These are phyloP conservation scores for Crithidia bombi DNA, from an alignment of 208 protist species.

Conservation along the genomic window DNA sequence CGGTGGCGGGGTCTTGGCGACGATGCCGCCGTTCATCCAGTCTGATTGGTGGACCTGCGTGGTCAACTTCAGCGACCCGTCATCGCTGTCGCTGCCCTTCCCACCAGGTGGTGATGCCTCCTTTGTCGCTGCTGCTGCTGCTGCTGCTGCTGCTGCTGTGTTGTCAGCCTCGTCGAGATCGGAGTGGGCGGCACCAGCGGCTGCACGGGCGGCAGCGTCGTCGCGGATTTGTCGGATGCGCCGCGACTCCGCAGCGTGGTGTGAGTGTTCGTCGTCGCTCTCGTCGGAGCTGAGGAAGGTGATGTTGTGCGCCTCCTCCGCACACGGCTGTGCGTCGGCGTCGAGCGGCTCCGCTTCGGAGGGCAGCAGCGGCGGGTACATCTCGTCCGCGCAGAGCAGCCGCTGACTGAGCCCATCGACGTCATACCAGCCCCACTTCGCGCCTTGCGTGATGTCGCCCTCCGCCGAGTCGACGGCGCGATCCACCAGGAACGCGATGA, in stretches of 20 bases:
- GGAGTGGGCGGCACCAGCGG: neutral
- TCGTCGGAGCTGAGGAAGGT: constrained; percentile 90
- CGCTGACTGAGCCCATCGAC: constrained; percentile 78
- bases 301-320: constrained; percentile 53
- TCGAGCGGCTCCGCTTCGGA: constrained; percentile 27
- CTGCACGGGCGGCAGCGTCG: constrained; percentile 19
- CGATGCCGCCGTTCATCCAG: constrained; percentile 31
- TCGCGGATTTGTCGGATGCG: constrained; percentile 36
- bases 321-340: constrained; percentile 28
- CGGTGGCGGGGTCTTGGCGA: constrained; percentile 8
- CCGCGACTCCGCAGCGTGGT: constrained; percentile 69
- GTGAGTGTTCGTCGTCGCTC: constrained; percentile 78
- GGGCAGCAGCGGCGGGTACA: constrained; percentile 75
- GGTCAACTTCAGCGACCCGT: neutral
- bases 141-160: neutral
- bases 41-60: constrained; percentile 18
- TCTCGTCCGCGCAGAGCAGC: constrained; percentile 57
- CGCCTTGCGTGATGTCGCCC: constrained; percentile 31
- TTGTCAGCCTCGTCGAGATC: constrained; percentile 4
- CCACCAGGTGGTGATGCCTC: neutral
- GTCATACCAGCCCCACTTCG: constrained; percentile 73
- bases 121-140: neutral
- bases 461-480: constrained; percentile 82
- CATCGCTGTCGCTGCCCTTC: neutral
- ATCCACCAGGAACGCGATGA: constrained; percentile 82